Evolutionary conservation across 306 rosid genomes (phyloP).

Genomic region (Rubus parviflorus): DNA sequence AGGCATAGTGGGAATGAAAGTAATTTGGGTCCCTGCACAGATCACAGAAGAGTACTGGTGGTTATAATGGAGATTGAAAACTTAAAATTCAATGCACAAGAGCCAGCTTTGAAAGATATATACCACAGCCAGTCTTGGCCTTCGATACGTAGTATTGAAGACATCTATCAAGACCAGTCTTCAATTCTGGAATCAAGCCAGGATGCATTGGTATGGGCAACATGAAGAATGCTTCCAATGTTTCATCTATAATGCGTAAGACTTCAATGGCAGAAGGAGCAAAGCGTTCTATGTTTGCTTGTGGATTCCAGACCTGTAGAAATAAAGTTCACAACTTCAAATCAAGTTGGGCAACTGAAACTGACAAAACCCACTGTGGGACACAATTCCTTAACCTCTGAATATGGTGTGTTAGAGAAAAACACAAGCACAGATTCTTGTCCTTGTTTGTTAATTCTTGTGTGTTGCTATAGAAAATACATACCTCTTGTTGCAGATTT

Average conservation of each 20-base stretch:
- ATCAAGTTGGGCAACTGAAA: background rate
- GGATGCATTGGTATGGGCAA: conserved; percentile 74
- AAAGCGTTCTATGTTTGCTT: conserved; percentile 65
- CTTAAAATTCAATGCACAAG: conserved; percentile 18
- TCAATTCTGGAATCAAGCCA: conserved; percentile 68
- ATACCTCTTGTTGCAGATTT: conserved; percentile 83
- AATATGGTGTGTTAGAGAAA: background rate
- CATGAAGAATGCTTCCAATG: conserved; percentile 82
- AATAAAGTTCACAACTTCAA: conserved; percentile 7
- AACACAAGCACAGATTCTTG: background rate
- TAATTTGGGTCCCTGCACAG: conserved; percentile 59
- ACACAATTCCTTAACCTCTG: background rate
- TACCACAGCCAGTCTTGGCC: conserved; percentile 89
- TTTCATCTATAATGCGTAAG: conserved; percentile 74
- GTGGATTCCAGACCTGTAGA: conserved; percentile 77
- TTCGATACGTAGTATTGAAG: conserved; percentile 71
- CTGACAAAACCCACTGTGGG: background rate
- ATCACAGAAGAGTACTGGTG: conserved; percentile 26
- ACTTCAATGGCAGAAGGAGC: conserved; percentile 86
- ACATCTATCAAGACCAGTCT: conserved; percentile 76
- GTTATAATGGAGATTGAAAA: conserved; percentile 24
- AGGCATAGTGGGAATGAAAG: conserved; percentile 74
- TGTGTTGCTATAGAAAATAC: conserved; percentile 4
- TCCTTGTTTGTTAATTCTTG: background rate
- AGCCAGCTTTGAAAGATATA: conserved; percentile 26